These are phyloP conservation scores for Salix brachista DNA, from an alignment of 345 rosid species.

Conservation along the genomic window DNA sequence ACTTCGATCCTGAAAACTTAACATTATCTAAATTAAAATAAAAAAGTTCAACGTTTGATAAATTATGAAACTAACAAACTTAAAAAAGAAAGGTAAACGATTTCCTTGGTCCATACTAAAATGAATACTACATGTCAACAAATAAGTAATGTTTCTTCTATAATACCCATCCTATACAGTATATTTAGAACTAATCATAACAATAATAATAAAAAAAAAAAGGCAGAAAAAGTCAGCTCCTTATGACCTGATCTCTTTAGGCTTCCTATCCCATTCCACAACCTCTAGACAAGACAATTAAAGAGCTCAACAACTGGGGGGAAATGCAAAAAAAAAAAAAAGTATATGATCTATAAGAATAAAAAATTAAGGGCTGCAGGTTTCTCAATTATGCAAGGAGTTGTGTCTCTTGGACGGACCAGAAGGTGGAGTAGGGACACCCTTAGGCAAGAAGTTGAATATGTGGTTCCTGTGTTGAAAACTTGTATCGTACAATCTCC, in stretches of 20 bases:
- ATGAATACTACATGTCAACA: neutral
- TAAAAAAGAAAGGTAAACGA: neutral
- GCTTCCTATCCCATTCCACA: neutral
- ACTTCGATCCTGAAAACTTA: neutral
- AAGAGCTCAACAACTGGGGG: neutral
- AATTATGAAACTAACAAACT: neutral
- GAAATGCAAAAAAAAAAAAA: neutral
- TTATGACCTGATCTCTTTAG: constrained; percentile 1
- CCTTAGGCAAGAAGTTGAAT: constrained; percentile 79
- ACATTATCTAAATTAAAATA: neutral
- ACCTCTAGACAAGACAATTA: neutral
- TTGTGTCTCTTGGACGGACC: constrained; percentile 86
- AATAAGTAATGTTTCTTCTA: neutral
- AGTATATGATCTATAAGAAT: neutral
- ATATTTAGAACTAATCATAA: neutral
- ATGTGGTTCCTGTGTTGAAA: constrained; percentile 37
- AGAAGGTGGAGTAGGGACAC: constrained; percentile 67
- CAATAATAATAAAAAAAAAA: too few species aligned
- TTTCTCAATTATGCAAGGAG: constrained; percentile 29
- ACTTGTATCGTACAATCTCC: constrained; percentile 31
- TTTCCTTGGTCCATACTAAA: neutral
- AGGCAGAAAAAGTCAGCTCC: neutral
- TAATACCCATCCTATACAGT: neutral
- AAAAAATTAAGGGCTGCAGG: too few species aligned
- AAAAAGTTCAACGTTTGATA: neutral